These are phyloP conservation scores for Aspergillus niger DNA, from an alignment of 2,329 filamentous ascomycete species.

Conservation along the genomic window DNA sequence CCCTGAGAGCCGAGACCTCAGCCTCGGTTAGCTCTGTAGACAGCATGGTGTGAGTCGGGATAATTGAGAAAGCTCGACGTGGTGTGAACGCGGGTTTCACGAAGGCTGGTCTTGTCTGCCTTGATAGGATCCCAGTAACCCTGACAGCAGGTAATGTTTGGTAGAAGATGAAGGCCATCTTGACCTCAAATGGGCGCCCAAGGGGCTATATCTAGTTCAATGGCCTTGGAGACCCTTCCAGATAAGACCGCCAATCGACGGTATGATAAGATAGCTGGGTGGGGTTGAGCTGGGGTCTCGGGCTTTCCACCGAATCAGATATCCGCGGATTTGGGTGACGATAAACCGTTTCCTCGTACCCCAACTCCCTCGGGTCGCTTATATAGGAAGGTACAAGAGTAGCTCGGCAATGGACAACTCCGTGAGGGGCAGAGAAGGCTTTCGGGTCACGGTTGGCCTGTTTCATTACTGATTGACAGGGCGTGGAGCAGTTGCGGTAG, in stretches of 20 bases:
- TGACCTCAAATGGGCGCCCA: neutral
- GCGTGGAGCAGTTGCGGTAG: neutral
- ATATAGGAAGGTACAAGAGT: neutral
- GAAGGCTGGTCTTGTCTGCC: neutral
- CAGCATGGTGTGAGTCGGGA: constrained; percentile 32
- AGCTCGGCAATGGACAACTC: neutral
- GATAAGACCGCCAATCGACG: constrained; percentile 12
- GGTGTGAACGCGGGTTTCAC: constrained; percentile 3
- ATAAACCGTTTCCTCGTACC: constrained; percentile 5
- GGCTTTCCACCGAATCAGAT: constrained; percentile 19
- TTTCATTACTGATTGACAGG: neutral
- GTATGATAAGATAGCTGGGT: constrained; percentile 17
- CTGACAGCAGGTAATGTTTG: constrained; percentile 1
- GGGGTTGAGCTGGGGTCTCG: constrained; percentile 17
- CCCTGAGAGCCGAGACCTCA: constrained; percentile 55
- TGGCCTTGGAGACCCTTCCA: constrained; percentile 7
- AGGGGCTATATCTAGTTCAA: neutral
- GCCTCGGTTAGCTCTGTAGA: constrained; percentile 51
- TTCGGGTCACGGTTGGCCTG: neutral
- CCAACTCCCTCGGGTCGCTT: neutral
- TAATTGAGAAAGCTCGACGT: constrained; percentile 18
- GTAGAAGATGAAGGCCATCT: constrained; percentile 11
- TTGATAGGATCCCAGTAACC: constrained; percentile 7
- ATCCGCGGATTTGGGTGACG: constrained; percentile 1
- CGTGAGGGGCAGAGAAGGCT: neutral